phyloP scores from a whole-genome alignment of 2,329 filamentous ascomycete genomes.

The Aspergillus sp. region DNA sequence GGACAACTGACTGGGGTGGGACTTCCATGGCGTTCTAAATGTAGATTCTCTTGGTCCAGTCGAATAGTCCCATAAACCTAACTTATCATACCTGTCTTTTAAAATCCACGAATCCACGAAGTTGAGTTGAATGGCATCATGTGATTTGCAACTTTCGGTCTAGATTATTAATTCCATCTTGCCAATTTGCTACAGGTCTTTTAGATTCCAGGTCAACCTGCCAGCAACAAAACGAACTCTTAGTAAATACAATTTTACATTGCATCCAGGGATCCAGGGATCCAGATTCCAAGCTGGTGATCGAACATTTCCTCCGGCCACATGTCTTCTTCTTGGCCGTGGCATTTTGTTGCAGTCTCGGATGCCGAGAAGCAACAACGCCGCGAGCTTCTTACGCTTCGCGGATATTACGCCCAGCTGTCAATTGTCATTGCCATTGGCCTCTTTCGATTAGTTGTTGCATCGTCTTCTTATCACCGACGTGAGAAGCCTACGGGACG shows the following conservation, averaged over 20 bases:
- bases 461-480: conserved; percentile 14
- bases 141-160: background rate
- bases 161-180: conserved; percentile 5
- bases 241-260: background rate
- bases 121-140: background rate
- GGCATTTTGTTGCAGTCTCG: conserved; percentile 54
- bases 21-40: conserved; percentile 38
- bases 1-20: conserved; percentile 34
- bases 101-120: background rate
- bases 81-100: conserved; percentile 2
- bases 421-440: conserved; percentile 51
- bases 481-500: conserved; percentile 1
- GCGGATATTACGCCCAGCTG: conserved; percentile 56
- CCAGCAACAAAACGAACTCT: no score
- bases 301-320: background rate
- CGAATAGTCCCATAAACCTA: conserved; percentile 22
- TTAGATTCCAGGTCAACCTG: no score
- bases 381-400: conserved; percentile 53
- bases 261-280: background rate
- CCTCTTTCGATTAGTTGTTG: conserved; percentile 32
- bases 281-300: background rate
- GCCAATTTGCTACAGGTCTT: background rate
- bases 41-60: conserved; percentile 34
- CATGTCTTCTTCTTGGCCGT: conserved; percentile 41
- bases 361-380: conserved; percentile 51